Evolutionary conservation across 257 asterid species (phyloP).

Genomic region (Solanum megistacrolobum): DNA sequence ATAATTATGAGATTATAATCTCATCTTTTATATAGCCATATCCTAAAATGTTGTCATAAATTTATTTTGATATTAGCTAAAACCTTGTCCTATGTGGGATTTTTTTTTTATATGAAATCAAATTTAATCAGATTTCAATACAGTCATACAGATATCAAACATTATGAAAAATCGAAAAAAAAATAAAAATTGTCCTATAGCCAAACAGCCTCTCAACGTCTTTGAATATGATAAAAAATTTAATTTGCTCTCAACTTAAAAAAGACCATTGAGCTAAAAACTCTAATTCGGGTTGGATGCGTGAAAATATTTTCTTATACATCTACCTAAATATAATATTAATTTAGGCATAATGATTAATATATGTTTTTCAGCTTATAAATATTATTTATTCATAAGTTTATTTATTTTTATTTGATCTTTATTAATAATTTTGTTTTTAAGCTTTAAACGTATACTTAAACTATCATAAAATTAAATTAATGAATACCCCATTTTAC

Average conservation of each 20-base stretch:
- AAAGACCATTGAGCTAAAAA: neutral
- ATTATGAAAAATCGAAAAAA: too few relatives aligned
- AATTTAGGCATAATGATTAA: neutral
- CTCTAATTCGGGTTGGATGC: neutral
- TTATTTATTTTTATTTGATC: too few relatives aligned
- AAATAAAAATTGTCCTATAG: neutral
- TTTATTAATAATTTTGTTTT: too few relatives aligned
- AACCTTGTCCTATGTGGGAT: neutral
- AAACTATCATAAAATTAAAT: neutral
- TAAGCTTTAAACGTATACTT: too few relatives aligned
- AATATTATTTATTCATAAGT: too few relatives aligned
- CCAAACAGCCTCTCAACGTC: neutral
- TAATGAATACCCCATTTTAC: neutral
- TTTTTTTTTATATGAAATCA: too few relatives aligned
- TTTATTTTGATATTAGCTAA: neutral
- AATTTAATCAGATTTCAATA: too few relatives aligned
- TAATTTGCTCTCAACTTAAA: neutral
- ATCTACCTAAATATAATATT: neutral
- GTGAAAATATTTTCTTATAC: neutral
- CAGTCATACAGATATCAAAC: too few relatives aligned
- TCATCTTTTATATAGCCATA: neutral
- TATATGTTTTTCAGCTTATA: neutral
- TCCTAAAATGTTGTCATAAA: neutral
- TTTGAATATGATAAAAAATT: neutral
- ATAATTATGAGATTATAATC: neutral